Conservation (phyloP, 352 stramenopile genomes). For the Blastocystis sp. region DNA sequence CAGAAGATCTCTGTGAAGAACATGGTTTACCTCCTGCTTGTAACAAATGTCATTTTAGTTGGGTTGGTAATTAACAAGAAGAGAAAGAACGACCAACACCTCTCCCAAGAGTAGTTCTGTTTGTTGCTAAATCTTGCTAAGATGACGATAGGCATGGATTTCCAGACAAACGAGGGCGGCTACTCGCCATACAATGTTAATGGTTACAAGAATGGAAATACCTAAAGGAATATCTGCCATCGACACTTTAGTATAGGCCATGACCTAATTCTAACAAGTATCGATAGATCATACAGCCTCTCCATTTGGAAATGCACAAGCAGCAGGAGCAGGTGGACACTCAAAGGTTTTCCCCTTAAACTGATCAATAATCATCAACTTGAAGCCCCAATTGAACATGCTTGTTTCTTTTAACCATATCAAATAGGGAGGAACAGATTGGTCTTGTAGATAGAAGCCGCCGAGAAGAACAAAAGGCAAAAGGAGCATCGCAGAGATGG, state of each 20-base stretch:
- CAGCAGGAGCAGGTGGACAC: constrained; percentile 24
- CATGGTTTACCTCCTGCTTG: constrained; percentile 36
- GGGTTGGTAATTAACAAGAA: constrained; percentile 6
- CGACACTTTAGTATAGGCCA: constrained; percentile 26
- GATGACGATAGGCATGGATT: constrained; percentile 31
- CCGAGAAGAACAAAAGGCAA: constrained; percentile 53
- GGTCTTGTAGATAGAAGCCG: constrained; percentile 53
- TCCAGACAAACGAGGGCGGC: constrained; percentile 28
- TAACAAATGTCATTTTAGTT: constrained; percentile 40
- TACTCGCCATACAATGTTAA: constrained; percentile 17
- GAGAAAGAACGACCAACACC: not conserved
- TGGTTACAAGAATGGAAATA: constrained; percentile 40
- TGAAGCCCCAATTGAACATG: constrained; percentile 63
- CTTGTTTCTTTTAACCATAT: constrained; percentile 55
- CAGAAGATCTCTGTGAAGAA: constrained; percentile 59
- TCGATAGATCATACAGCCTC: not conserved
- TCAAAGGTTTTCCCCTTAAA: constrained; percentile 51
- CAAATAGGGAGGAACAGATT: constrained; percentile 24
- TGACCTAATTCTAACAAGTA: constrained; percentile 3
- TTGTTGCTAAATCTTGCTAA: constrained; percentile 56
- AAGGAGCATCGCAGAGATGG: constrained; percentile 33
- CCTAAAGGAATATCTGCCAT: constrained; percentile 13
- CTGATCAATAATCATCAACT: constrained; percentile 47
- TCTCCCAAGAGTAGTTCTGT: not conserved
- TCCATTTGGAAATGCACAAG: constrained; percentile 42